Conservation (phyloP, 495 filamentous ascomycete genomes). For the Penicillium ochrochloron region DNA sequence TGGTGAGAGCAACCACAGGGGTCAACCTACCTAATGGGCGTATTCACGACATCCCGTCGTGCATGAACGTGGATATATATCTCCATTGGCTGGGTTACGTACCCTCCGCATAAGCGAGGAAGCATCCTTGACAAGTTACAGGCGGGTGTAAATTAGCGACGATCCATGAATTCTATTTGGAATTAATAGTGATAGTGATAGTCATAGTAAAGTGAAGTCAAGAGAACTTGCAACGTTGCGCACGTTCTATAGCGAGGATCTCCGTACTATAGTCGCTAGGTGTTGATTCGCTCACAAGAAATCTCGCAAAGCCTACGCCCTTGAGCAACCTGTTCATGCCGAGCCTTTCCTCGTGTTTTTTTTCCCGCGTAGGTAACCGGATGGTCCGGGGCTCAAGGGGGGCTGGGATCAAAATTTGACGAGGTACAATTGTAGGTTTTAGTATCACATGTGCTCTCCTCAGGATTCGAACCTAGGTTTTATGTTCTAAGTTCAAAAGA, state of each 20-base stretch:
- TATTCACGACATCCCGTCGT: not conserved
- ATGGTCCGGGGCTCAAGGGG: not conserved
- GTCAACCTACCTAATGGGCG: not conserved
- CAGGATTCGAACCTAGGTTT: not conserved
- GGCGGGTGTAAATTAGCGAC: not conserved
- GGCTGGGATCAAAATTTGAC: not conserved
- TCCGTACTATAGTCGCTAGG: not conserved
- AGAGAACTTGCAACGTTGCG: not conserved
- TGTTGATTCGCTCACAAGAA: not conserved
- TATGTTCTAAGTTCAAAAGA: not conserved
- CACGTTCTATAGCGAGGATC: not conserved
- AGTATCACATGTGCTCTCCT: slow-evolving; percentile 7
- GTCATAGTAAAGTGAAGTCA: too few species aligned
- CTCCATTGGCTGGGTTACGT: slow-evolving; percentile 7
- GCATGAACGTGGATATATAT: slow-evolving; percentile 8
- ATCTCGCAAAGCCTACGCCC: not conserved
- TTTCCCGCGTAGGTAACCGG: not conserved
- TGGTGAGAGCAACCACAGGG: not conserved
- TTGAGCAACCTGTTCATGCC: slow-evolving; percentile 9
- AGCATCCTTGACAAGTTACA: not conserved
- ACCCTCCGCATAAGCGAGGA: slow-evolving; percentile 9
- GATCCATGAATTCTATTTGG: not conserved
- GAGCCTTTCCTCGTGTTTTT: not conserved
- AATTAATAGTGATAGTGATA: not conserved
- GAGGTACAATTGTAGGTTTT: too few species aligned